Conservation (phyloP, 1,284 basidiomycete species). For the Fomitiporia mediterranea region DNA sequence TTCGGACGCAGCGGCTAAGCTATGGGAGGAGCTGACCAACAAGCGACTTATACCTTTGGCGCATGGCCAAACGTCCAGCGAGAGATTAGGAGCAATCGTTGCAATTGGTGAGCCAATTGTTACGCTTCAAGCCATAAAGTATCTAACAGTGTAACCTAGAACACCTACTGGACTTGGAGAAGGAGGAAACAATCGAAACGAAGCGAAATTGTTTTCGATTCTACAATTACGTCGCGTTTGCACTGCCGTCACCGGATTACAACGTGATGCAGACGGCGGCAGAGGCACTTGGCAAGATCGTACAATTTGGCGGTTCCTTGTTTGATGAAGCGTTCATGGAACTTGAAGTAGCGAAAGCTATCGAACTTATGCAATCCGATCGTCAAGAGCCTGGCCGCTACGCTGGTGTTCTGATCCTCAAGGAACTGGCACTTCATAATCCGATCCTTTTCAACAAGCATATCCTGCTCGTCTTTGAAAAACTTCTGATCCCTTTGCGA, state of each 20-base stretch:
- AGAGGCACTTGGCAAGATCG: conserved; percentile 79
- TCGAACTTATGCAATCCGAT: conserved; percentile 72
- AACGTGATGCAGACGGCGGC: conserved; percentile 88
- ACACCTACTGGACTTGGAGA: conserved; percentile 63
- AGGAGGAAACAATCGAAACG: conserved; percentile 72
- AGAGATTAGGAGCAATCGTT: conserved; percentile 77
- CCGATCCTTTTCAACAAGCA: conserved; percentile 84
- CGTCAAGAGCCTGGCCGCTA: conserved; percentile 75
- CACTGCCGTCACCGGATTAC: conserved; percentile 79
- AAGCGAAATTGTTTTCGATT: conserved; percentile 78
- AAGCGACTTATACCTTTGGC: conserved; percentile 77
- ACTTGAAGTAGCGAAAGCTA: conserved; percentile 76
- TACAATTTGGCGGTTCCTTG: conserved; percentile 72
- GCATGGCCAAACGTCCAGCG: conserved; percentile 69
- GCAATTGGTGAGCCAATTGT: conserved; percentile 62
- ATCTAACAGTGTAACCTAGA: conserved; percentile 42
- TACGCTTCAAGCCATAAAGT: conserved; percentile 22
- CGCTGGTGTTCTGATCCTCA: conserved; percentile 83
- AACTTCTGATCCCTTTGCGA: conserved; percentile 83
- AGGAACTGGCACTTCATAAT: conserved; percentile 86
- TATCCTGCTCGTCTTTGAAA: conserved; percentile 83
- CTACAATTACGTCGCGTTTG: conserved; percentile 87
- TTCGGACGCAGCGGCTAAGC: conserved; percentile 67
- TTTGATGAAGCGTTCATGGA: conserved; percentile 88
- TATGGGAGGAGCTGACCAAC: conserved; percentile 82